phyloP scores from a whole-genome alignment of 2,329 filamentous ascomycete genomes.

The Botrytis deweyae region DNA sequence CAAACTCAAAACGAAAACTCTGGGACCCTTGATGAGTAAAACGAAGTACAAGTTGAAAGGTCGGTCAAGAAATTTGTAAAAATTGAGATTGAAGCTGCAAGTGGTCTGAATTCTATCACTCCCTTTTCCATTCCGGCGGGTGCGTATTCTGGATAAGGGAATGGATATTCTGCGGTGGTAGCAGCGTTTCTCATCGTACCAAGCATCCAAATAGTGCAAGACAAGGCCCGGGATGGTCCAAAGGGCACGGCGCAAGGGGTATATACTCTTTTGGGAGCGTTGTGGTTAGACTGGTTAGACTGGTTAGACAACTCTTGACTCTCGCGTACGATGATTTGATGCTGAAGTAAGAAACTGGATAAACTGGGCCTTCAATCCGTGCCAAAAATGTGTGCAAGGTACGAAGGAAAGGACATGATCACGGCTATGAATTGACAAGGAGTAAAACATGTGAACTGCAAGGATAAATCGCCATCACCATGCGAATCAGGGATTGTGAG shows the following conservation, averaged over 20 bases:
- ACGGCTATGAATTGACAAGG: constrained; percentile 7
- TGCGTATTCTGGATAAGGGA: constrained; percentile 2
- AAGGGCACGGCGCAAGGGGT: constrained; percentile 10
- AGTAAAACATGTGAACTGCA: constrained; percentile 19
- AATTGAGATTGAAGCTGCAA: constrained; percentile 9
- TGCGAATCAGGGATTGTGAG: constrained; percentile 15
- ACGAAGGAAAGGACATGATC: not conserved
- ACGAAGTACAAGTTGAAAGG: not conserved
- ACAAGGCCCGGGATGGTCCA: constrained; percentile 13
- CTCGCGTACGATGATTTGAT: not conserved
- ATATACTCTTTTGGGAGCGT: not conserved
- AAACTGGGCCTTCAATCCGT: not conserved
- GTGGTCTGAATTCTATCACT: constrained; percentile 18
- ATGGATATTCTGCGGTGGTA: constrained; percentile 9
- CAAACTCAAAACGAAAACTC: constrained; percentile 3
- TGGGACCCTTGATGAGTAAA: not conserved
- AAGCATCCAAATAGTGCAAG: constrained; percentile 8
- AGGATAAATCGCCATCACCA: constrained; percentile 21
- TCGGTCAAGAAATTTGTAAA: not conserved
- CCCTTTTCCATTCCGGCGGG: constrained; percentile 17
- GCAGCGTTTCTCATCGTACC: constrained; percentile 10
- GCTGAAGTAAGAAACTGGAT: not conserved
- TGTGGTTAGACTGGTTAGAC: not conserved
- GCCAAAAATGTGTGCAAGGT: constrained; percentile 5
- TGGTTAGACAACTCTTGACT: not conserved